Evolutionary conservation across 192 early-diverging fungal species (phyloP).

Genomic region (Coemansia aciculifera): DNA sequence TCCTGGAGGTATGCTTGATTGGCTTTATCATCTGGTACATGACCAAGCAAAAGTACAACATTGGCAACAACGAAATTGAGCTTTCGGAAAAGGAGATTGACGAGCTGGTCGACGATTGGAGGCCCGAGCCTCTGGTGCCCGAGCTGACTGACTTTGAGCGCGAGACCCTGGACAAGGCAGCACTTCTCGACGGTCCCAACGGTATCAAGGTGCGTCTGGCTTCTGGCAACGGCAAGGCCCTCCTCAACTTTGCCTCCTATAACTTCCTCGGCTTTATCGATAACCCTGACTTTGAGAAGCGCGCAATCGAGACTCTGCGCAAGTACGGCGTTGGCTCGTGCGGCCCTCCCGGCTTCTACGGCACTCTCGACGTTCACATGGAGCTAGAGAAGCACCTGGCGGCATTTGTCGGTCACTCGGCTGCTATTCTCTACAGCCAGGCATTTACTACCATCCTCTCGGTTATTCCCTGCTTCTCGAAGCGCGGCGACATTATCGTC

Average conservation of each 20-base stretch:
- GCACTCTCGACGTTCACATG: constrained; percentile 94
- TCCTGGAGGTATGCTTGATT: constrained; percentile 81
- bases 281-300: constrained; percentile 74
- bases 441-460: constrained; percentile 89
- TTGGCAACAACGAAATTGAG: constrained; percentile 71
- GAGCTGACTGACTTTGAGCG: constrained; percentile 67
- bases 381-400: constrained; percentile 87
- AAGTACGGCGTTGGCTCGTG: constrained; percentile 97
- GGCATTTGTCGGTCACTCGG: constrained; percentile 78
- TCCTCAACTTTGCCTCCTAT: constrained; percentile 77
- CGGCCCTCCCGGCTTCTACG: constrained; percentile 94
- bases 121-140: constrained; percentile 90
- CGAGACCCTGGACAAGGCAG: constrained; percentile 76
- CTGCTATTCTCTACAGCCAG: constrained; percentile 93
- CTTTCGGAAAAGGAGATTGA: constrained; percentile 93
- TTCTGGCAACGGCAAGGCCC: constrained; percentile 45
- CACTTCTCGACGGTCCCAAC: constrained; percentile 67
- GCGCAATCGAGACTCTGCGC: constrained; percentile 78
- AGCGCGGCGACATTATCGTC: constrained; percentile 94
- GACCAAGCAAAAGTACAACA: constrained; percentile 76
- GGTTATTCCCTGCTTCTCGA: constrained; percentile 93
- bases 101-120: constrained; percentile 93
- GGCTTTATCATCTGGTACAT: constrained; percentile 90
- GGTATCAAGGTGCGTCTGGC: constrained; percentile 51
- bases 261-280: constrained; percentile 87